Percentiles rank a stretch among this genome's conserved stretches.
These are phyloP conservation scores for Didymella glomerata DNA, from an alignment of 2,329 filamentous ascomycete genomes.

Conservation along the genomic window DNA sequence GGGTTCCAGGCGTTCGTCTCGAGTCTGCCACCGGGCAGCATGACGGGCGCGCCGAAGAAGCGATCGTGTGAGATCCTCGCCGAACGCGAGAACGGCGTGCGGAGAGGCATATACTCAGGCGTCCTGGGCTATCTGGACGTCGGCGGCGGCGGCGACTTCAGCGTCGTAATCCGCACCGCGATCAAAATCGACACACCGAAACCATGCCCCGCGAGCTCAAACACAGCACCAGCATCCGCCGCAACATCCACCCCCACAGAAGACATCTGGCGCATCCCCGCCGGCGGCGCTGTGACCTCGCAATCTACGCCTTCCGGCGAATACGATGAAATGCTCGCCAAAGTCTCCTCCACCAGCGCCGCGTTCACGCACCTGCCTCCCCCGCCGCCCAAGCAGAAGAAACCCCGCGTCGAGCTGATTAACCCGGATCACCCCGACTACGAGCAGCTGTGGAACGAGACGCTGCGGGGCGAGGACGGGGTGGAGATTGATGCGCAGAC, in stretches of 20 bases:
- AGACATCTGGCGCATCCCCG: slow-evolving; percentile 83
- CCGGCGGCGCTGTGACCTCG: slow-evolving; percentile 88
- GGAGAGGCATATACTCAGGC: slow-evolving; percentile 83
- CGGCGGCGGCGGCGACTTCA: slow-evolving; percentile 86
- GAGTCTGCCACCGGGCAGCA: slow-evolving; percentile 86
- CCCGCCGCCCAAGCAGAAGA: slow-evolving; percentile 23
- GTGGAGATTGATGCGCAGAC: neutral
- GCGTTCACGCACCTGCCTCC: slow-evolving; percentile 38
- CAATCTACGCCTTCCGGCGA: slow-evolving; percentile 82
- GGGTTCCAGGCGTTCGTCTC: slow-evolving; percentile 80
- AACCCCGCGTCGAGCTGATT: slow-evolving; percentile 26
- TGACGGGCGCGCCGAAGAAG: slow-evolving; percentile 97
- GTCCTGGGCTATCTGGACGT: slow-evolving; percentile 91
- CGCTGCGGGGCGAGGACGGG: slow-evolving; percentile 23
- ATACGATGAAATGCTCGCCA: slow-evolving; percentile 81
- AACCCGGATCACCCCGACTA: slow-evolving; percentile 32
- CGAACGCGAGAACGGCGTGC: slow-evolving; percentile 68
- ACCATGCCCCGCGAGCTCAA: neutral
- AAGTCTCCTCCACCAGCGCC: slow-evolving; percentile 49
- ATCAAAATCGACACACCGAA: slow-evolving; percentile 58
- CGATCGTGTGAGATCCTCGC: slow-evolving; percentile 84
- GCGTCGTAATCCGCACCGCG: slow-evolving; percentile 85
- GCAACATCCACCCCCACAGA: slow-evolving; percentile 23
- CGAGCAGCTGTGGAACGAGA: slow-evolving; percentile 29
- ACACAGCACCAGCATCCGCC: neutral